These are phyloP conservation scores for Monosporascus ibericus DNA, from an alignment of 2,329 filamentous ascomycete species.

Conservation along the genomic window DNA sequence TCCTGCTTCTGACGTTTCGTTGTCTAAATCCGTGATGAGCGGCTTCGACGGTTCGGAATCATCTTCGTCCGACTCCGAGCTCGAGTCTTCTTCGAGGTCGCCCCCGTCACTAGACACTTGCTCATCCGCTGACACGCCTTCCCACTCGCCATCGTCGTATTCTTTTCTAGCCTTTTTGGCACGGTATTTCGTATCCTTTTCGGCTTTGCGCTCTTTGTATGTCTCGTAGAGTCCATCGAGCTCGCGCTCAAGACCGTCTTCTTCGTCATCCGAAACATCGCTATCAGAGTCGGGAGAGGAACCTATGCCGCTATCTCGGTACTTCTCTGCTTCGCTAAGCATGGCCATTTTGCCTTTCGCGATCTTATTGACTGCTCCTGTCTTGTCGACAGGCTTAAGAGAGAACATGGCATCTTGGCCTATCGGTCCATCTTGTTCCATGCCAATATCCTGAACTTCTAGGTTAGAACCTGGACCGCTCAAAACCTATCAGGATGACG, in stretches of 20 bases:
- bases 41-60: slow-evolving; percentile 38
- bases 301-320: slow-evolving; percentile 53
- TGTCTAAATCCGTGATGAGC: slow-evolving; percentile 58
- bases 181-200: slow-evolving; percentile 77
- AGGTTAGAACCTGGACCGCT: background rate
- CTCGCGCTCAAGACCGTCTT: slow-evolving; percentile 75
- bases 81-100: slow-evolving; percentile 56
- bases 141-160: slow-evolving; percentile 83
- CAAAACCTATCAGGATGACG: too few relatives aligned
- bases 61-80: slow-evolving; percentile 56
- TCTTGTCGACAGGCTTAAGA: slow-evolving; percentile 74
- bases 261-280: slow-evolving; percentile 68
- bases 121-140: slow-evolving; percentile 71
- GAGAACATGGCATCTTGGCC: slow-evolving; percentile 83
- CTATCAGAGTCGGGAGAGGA: slow-evolving; percentile 47
- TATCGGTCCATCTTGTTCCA: slow-evolving; percentile 74
- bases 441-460: slow-evolving; percentile 65
- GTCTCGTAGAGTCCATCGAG: slow-evolving; percentile 83
- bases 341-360: slow-evolving; percentile 73
- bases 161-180: slow-evolving; percentile 84
- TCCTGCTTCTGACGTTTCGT: slow-evolving; percentile 39
- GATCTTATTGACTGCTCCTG: slow-evolving; percentile 62
- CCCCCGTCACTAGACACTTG: slow-evolving; percentile 53
- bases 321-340: slow-evolving; percentile 53
- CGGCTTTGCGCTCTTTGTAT: slow-evolving; percentile 74